A percentile compares a stretch with the other conserved stretches of the same genome.
Evolutionary conservation across 2,329 filamentous ascomycete genomes (phyloP).

Genomic region (Bipolaris sorokiniana): DNA sequence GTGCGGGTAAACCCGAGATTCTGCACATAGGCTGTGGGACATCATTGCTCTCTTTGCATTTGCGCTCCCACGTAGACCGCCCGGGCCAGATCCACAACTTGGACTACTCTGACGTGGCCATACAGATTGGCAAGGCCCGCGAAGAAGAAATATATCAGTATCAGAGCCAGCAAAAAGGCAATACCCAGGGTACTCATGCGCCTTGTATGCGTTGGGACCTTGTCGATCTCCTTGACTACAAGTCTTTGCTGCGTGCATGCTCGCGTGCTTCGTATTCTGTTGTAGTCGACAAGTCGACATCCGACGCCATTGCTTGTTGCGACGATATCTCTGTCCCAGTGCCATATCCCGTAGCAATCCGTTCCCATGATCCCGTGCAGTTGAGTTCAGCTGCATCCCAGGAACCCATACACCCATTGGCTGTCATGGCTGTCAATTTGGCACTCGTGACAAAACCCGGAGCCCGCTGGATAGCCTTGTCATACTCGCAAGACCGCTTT

Average conservation of each 20-base stretch:
- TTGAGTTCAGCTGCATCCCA: constrained; percentile 12
- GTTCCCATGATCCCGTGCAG: constrained; percentile 3
- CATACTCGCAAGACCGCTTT: constrained; percentile 50
- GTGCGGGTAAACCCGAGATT: constrained; percentile 29
- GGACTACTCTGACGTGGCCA: constrained; percentile 48
- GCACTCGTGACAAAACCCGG: constrained; percentile 47
- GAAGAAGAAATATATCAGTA: constrained; percentile 35
- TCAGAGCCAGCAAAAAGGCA: constrained; percentile 1
- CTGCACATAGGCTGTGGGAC: constrained; percentile 51
- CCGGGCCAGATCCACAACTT: constrained; percentile 47
- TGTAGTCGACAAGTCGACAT: constrained; percentile 49
- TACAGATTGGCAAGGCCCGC: constrained; percentile 39
- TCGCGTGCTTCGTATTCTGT: constrained; percentile 36
- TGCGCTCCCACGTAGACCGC: constrained; percentile 39
- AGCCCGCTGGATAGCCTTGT: constrained; percentile 49
- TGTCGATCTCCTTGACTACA: constrained; percentile 45
- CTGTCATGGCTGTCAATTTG: constrained; percentile 50
- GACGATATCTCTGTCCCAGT: constrained; percentile 40
- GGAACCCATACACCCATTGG: constrained; percentile 45
- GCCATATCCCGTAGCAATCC: constrained; percentile 36
- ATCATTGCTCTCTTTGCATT: constrained; percentile 46
- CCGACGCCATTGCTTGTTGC: constrained; percentile 47
- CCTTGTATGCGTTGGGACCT: constrained; percentile 41
- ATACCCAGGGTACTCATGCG: background rate
- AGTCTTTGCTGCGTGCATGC: constrained; percentile 36